These are phyloP conservation scores for Serendipita indica DNA, from an alignment of 768 basidiomycete genomes.

Conservation along the genomic window DNA sequence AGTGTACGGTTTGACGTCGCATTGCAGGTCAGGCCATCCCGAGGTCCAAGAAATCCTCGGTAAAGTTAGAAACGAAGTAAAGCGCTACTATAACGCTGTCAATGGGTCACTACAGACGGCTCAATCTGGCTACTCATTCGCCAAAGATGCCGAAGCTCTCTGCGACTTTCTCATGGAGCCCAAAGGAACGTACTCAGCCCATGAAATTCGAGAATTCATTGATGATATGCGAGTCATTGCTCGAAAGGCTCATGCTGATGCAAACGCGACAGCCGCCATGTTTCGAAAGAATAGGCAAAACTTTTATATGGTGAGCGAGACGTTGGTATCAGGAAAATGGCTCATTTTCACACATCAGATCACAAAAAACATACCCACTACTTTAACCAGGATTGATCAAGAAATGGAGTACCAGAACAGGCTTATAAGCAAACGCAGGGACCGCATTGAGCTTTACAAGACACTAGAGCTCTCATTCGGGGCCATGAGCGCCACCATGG, in stretches of 20 bases:
- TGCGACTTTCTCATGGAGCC: background rate
- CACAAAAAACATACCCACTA: background rate
- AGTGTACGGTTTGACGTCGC: too few species aligned
- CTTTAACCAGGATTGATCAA: background rate
- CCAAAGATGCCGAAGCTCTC: background rate
- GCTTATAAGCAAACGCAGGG: background rate
- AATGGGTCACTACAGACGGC: background rate
- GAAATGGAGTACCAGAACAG: background rate
- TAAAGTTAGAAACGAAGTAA: background rate
- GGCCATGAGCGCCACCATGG: background rate
- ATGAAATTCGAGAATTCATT: background rate
- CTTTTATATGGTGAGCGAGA: background rate
- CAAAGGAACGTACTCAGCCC: background rate
- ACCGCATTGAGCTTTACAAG: background rate
- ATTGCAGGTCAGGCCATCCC: background rate
- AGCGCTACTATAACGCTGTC: background rate
- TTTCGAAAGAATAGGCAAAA: background rate
- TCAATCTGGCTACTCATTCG: background rate
- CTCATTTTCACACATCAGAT: background rate
- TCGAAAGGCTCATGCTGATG: background rate
- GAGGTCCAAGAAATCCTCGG: background rate
- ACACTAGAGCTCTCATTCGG: background rate
- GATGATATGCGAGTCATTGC: background rate
- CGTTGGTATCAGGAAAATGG: background rate
- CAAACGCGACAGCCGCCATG: background rate